Conservation (phyloP, 2,329 filamentous ascomycete genomes). For the Curvularia lunata region DNA sequence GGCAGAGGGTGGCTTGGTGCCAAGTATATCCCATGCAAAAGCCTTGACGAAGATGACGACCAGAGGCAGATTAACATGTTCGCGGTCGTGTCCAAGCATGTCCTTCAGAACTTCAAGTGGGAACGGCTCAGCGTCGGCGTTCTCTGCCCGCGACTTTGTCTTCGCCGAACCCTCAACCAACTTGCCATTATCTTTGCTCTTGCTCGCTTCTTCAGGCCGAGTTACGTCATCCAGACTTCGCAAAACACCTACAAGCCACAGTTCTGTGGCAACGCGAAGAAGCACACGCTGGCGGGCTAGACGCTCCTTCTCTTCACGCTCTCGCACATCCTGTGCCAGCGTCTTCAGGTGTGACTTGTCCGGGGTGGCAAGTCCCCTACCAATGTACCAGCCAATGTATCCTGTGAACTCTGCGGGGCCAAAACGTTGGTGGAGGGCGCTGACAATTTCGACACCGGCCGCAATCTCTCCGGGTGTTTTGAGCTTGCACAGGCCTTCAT, state of each 20-base stretch:
- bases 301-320: conserved; percentile 95
- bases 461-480: conserved; percentile 92
- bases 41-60: conserved; percentile 95
- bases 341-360: conserved; percentile 84
- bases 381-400: conserved; percentile 89
- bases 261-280: conserved; percentile 87
- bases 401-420: conserved; percentile 88
- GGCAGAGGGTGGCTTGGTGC: conserved; percentile 71
- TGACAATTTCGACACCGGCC: conserved; percentile 89
- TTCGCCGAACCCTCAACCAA: conserved; percentile 65
- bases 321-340: conserved; percentile 79
- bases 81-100: conserved; percentile 88
- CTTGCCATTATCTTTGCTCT: conserved; percentile 64
- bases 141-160: conserved; percentile 64
- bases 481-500: conserved; percentile 89
- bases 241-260: conserved; percentile 92
- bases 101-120: conserved; percentile 98
- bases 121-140: conserved; percentile 83
- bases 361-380: conserved; percentile 87
- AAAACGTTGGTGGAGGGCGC: conserved; percentile 94
- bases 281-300: conserved; percentile 84
- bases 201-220: conserved; percentile 68
- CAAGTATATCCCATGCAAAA: conserved; percentile 94
- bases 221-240: conserved; percentile 77
- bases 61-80: conserved; percentile 87